phyloP scores from a whole-genome alignment of 2,329 filamentous ascomycete genomes.

The Purpureocillium takamizusanense region DNA sequence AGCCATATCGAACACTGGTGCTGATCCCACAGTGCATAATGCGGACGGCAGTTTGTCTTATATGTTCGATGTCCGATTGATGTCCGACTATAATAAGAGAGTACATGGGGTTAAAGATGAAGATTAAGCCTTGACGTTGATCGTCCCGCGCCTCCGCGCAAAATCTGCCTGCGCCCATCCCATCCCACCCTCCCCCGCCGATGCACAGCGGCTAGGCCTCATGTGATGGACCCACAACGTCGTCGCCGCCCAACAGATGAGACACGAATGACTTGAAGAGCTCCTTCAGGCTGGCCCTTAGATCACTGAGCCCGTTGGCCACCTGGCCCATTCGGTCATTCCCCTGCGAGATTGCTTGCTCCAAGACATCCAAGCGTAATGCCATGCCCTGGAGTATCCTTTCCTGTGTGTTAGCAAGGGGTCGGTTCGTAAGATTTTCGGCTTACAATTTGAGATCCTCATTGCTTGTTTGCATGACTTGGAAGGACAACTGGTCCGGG shows the following conservation, averaged over 20 bases:
- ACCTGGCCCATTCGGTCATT: neutral
- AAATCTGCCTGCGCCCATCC: too few relatives aligned
- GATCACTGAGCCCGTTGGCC: neutral
- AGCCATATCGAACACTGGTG: neutral
- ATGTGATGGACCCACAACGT: neutral
- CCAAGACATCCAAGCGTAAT: neutral
- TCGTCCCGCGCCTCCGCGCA: too few relatives aligned
- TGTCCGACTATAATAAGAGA: too few relatives aligned
- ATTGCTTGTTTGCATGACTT: neutral
- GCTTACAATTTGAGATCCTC: slow-evolving; percentile 1
- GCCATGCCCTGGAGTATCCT: slow-evolving; percentile 1
- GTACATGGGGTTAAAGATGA: neutral
- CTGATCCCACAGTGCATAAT: too few relatives aligned
- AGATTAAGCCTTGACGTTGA: neutral
- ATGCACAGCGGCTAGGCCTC: slow-evolving; percentile 1
- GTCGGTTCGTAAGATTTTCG: neutral
- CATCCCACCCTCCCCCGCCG: too few relatives aligned
- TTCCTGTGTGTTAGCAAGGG: neutral
- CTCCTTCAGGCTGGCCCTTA: slow-evolving; percentile 3
- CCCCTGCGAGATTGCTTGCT: neutral
- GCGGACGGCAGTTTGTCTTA: too few relatives aligned
- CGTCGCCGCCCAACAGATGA: slow-evolving; percentile 1
- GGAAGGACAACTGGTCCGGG: neutral
- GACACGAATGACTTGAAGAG: slow-evolving; percentile 3
- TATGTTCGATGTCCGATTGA: too few relatives aligned